Evolutionary conservation across 129 eudicot genomes (phyloP).

Genomic region (Tagetes patula): DNA sequence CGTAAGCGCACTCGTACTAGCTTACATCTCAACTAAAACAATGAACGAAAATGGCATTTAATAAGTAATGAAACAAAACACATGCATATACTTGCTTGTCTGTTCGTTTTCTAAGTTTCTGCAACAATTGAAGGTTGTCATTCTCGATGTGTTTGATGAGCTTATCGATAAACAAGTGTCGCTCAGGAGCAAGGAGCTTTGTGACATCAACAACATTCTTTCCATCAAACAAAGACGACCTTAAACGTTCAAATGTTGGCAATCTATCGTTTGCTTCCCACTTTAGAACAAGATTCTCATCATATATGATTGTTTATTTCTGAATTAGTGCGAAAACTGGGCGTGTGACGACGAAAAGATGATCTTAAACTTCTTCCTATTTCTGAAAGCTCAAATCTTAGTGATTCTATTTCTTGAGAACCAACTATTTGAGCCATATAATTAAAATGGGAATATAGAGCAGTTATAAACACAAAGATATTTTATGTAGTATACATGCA

Average conservation of each 20-base stretch:
- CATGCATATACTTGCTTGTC: conserved; percentile 36
- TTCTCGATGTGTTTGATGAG: conserved; percentile 60
- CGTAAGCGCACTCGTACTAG: neutral
- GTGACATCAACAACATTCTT: conserved; percentile 49
- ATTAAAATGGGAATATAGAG: neutral
- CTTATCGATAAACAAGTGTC: conserved; percentile 49
- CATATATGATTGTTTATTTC: conserved; percentile 20
- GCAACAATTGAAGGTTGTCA: conserved; percentile 59
- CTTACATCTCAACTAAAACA: neutral
- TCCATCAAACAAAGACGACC: conserved; percentile 40
- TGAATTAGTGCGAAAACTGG: conserved; percentile 27
- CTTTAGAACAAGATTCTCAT: conserved; percentile 18
- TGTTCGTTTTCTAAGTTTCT: conserved; percentile 54
- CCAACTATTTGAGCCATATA: conserved; percentile 45
- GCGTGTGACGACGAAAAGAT: conserved; percentile 24
- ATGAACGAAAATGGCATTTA: neutral
- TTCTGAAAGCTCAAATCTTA: conserved; percentile 45
- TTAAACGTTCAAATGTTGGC: conserved; percentile 44
- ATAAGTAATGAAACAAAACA: neutral
- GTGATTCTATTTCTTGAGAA: conserved; percentile 41
- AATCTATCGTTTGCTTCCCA: conserved; percentile 48
- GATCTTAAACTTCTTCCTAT: conserved; percentile 46
- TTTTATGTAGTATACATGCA: too few species aligned
- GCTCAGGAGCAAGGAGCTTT: conserved; percentile 50
- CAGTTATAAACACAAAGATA: neutral